Conservation (phyloP, 129 eudicot genomes). For the Lactuca sativa region DNA sequence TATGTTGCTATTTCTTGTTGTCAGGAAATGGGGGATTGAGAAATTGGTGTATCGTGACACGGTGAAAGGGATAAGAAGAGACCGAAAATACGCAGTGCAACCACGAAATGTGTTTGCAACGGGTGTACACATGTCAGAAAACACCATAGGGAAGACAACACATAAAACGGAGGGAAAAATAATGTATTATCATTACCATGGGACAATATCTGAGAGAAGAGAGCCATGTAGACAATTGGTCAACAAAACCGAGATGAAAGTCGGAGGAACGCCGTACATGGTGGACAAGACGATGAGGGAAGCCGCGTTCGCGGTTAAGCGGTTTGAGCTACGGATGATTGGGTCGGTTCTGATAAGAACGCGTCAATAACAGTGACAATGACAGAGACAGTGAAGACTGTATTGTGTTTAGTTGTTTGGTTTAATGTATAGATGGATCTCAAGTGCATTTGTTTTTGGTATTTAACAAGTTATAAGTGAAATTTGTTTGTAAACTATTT, state of each 20-base stretch:
- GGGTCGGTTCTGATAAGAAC: conserved; percentile 43
- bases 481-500: conserved; percentile 21
- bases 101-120: conserved; percentile 70
- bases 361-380: conserved; percentile 40
- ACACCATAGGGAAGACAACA: conserved; percentile 53
- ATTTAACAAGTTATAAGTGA: conserved; percentile 16
- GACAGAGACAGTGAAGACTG: background rate
- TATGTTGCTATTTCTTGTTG: background rate
- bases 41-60: conserved; percentile 63
- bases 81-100: conserved; percentile 79
- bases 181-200: conserved; percentile 84
- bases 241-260: conserved; percentile 32
- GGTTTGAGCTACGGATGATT: conserved; percentile 53
- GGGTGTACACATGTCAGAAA: conserved; percentile 89
- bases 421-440: conserved; percentile 35
- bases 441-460: conserved; percentile 20
- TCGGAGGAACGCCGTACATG: conserved; percentile 39
- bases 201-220: conserved; percentile 57
- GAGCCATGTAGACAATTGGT: conserved; percentile 76
- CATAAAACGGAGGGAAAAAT: conserved; percentile 65
- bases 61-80: conserved; percentile 59
- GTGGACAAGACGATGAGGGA: conserved; percentile 56
- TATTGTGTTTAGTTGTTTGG: background rate
- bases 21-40: conserved; percentile 93
- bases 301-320: conserved; percentile 47